These are phyloP conservation scores for Mycena amicta DNA, from an alignment of 768 basidiomycete genomes.

Conservation along the genomic window DNA sequence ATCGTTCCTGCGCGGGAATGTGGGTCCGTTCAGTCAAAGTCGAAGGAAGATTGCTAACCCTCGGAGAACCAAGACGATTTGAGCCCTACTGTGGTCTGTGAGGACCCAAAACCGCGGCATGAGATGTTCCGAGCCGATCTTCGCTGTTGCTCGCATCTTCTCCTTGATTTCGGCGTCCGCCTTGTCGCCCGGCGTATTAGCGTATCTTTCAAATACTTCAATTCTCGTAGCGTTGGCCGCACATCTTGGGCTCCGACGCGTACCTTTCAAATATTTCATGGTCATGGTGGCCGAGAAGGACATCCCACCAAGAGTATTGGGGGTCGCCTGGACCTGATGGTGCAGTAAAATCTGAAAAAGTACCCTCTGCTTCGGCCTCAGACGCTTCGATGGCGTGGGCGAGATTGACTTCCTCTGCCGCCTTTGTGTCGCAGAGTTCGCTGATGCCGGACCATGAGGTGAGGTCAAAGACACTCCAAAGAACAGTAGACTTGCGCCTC, in stretches of 20 bases:
- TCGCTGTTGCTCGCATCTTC: slow-evolving; percentile 58
- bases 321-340: slow-evolving; percentile 26
- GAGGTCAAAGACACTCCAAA: slow-evolving; percentile 64
- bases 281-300: slow-evolving; percentile 78
- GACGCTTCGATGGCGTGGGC: slow-evolving; percentile 70
- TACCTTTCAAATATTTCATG: slow-evolving; percentile 80
- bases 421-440: slow-evolving; percentile 41
- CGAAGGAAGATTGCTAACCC: slow-evolving; percentile 38
- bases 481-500: slow-evolving; percentile 78
- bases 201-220: slow-evolving; percentile 78
- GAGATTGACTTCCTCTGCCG: slow-evolving; percentile 61
- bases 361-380: slow-evolving; percentile 63
- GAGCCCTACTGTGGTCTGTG: slow-evolving; percentile 73
- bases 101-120: slow-evolving; percentile 89
- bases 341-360: slow-evolving; percentile 28
- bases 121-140: slow-evolving; percentile 64
- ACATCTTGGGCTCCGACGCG: too few relatives aligned
- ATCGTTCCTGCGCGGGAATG: slow-evolving; percentile 78
- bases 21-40: not conserved
- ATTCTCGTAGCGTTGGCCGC: too few relatives aligned
- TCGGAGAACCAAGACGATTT: slow-evolving; percentile 77
- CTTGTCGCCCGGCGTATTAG: slow-evolving; percentile 31
- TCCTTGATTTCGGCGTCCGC: slow-evolving; percentile 38
- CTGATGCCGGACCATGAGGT: slow-evolving; percentile 29
- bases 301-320: slow-evolving; percentile 82